Evolutionary conservation across 768 basidiomycete species (phyloP).

Genomic region (Sporobolomyces phaffii): DNA sequence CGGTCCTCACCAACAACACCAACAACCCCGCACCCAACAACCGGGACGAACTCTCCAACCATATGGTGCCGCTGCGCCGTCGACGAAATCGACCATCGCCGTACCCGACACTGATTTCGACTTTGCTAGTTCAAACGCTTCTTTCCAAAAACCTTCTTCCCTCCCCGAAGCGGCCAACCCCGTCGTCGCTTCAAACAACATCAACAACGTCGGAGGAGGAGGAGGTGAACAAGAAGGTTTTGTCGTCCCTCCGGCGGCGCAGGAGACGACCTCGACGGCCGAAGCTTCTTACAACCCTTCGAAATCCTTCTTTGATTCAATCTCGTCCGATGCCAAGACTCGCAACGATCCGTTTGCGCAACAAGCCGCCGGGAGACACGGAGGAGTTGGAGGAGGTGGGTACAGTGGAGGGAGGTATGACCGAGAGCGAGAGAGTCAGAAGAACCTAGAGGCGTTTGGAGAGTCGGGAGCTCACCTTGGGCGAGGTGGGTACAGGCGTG

Average conservation of each 20-base stretch:
- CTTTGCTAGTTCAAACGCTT: constrained; percentile 42
- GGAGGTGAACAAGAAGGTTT: constrained; percentile 26
- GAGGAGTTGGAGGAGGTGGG: constrained; percentile 24
- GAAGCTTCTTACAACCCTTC: constrained; percentile 42
- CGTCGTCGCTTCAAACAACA: too few species aligned
- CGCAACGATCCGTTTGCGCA: constrained; percentile 17
- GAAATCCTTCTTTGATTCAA: constrained; percentile 44
- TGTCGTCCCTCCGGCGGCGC: constrained; percentile 19
- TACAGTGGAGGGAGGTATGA: constrained; percentile 36
- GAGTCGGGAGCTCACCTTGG: constrained; percentile 36
- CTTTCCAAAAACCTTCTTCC: constrained; percentile 41
- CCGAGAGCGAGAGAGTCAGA: constrained; percentile 36
- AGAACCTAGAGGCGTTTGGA: constrained; percentile 44
- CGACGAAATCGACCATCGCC: not conserved
- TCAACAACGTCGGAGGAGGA: not conserved
- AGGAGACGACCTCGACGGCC: too few species aligned
- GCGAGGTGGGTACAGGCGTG: constrained; percentile 5
- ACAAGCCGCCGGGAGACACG: constrained; percentile 1
- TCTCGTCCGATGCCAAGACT: constrained; percentile 42
- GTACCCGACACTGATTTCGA: constrained; percentile 42
- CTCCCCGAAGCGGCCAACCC: not conserved
- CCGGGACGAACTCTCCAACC: constrained; percentile 19
- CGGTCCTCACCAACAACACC: not conserved
- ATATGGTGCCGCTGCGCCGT: not conserved
- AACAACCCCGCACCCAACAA: not conserved